These are phyloP conservation scores for Torrubiella hemipterigena DNA, from an alignment of 2,329 filamentous ascomycete species.

Conservation along the genomic window DNA sequence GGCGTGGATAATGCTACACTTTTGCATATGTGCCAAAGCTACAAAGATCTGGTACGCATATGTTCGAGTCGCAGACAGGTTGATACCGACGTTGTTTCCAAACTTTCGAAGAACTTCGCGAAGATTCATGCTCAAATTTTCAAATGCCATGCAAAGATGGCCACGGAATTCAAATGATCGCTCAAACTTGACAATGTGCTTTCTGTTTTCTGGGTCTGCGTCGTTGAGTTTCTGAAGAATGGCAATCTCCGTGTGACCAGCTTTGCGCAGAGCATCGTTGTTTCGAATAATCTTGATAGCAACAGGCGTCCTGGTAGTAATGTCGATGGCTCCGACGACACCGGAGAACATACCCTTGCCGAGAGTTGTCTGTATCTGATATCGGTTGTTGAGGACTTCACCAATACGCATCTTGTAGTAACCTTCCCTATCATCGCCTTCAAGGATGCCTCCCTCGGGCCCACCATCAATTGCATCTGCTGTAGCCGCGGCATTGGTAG, in stretches of 20 bases:
- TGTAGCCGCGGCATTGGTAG: conserved; percentile 34
- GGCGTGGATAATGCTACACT: conserved; percentile 87
- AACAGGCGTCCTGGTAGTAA: conserved; percentile 62
- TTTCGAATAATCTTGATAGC: conserved; percentile 97
- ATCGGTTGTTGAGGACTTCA: conserved; percentile 79
- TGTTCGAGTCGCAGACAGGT: conserved; percentile 71
- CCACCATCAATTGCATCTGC: no score
- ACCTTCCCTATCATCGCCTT: conserved; percentile 88
- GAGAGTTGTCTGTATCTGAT: conserved; percentile 76
- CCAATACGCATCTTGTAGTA: conserved; percentile 94
- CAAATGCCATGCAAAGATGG: conserved; percentile 93
- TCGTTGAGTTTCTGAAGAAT: conserved; percentile 81
- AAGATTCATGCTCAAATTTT: conserved; percentile 86
- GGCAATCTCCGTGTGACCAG: conserved; percentile 86
- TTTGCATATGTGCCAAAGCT: conserved; percentile 75
- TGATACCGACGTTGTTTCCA: conserved; percentile 86
- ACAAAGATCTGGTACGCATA: conserved; percentile 95
- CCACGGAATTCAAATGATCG: conserved; percentile 87
- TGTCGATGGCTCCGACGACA: conserved; percentile 79
- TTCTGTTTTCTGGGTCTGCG: conserved; percentile 77
- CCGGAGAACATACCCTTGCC: conserved; percentile 95
- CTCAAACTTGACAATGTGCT: conserved; percentile 82
- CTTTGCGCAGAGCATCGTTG: conserved; percentile 85
- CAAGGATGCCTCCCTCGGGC: conserved; percentile 68
- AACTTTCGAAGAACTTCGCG: conserved; percentile 93